phyloP scores from a whole-genome alignment of 352 stramenopile genomes.

The Lagenidium giganteum region DNA sequence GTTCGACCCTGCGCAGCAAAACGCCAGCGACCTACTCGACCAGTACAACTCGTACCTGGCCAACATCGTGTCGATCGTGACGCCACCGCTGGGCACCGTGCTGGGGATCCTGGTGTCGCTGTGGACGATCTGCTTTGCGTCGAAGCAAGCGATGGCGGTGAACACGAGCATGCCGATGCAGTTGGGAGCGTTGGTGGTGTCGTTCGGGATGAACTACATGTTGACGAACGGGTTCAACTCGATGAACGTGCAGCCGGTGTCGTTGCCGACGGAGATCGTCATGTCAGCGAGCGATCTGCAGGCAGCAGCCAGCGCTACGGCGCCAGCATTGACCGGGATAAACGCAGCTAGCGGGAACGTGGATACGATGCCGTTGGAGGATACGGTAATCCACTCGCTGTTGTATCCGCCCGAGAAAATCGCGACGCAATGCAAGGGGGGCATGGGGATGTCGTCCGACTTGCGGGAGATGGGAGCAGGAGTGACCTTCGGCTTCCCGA shows the following conservation, averaged over 20 bases:
- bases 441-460: too few relatives aligned
- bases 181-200: constrained; percentile 4
- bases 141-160: not conserved
- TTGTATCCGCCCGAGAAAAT: too few relatives aligned
- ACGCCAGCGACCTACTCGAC: constrained; percentile 17
- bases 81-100: constrained; percentile 16
- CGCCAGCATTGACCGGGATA: too few relatives aligned
- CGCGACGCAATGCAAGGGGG: too few relatives aligned
- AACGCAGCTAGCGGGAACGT: too few relatives aligned
- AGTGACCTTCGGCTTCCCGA: constrained; percentile 9
- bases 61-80: constrained; percentile 12
- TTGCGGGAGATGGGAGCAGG: too few relatives aligned
- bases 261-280: not conserved
- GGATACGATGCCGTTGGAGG: too few relatives aligned
- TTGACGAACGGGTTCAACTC: constrained; percentile 19
- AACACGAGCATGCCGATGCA: constrained; percentile 1
- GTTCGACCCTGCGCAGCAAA: too few relatives aligned
- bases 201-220: constrained; percentile 9
- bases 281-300: constrained; percentile 5
- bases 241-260: constrained; percentile 20
- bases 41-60: constrained; percentile 20
- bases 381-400: too few relatives aligned
- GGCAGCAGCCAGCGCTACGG: not conserved
- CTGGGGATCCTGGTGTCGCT: constrained; percentile 11
- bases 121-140: constrained; percentile 6